Percentiles rank a stretch among this genome's conserved stretches.
Evolutionary conservation across 2,329 filamentous ascomycete species (phyloP).

Genomic region (Penicillium sp.): DNA sequence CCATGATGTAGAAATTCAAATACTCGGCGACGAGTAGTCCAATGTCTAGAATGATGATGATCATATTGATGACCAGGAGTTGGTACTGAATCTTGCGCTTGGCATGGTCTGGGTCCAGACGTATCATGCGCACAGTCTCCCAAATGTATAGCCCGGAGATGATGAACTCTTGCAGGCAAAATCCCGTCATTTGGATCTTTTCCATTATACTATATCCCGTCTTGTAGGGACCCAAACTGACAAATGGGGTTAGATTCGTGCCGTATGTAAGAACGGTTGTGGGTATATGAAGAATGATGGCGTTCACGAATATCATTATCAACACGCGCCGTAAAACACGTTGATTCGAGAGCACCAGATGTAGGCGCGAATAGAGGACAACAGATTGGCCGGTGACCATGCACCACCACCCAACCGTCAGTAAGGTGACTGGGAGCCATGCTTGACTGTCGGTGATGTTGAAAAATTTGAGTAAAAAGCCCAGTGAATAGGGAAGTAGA

Average conservation of each 20-base stretch:
- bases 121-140: conserved; percentile 55
- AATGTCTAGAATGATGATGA: conserved; percentile 51
- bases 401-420: conserved; percentile 49
- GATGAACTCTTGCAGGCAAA: conserved; percentile 58
- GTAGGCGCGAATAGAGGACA: conserved; percentile 53
- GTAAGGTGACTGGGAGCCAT: conserved; percentile 45
- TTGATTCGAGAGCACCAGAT: conserved; percentile 46
- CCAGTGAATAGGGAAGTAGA: conserved; percentile 48
- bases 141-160: conserved; percentile 57
- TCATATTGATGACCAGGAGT: conserved; percentile 51
- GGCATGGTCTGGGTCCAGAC: conserved; percentile 44
- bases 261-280: conserved; percentile 50
- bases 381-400: conserved; percentile 53
- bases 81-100: conserved; percentile 52
- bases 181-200: conserved; percentile 58
- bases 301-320: conserved; percentile 50
- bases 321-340: conserved; percentile 44
- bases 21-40: conserved; percentile 47
- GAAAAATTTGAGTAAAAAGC: conserved; percentile 52
- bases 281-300: conserved; percentile 47
- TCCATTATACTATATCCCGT: conserved; percentile 51
- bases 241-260: conserved; percentile 35
- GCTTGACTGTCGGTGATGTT: conserved; percentile 31
- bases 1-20: conserved; percentile 47
- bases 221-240: conserved; percentile 25